A percentile compares a stretch with the other conserved stretches of the same genome.
phyloP scores from a whole-genome alignment of 2,329 filamentous ascomycete species.

The Penicillium sp. region DNA sequence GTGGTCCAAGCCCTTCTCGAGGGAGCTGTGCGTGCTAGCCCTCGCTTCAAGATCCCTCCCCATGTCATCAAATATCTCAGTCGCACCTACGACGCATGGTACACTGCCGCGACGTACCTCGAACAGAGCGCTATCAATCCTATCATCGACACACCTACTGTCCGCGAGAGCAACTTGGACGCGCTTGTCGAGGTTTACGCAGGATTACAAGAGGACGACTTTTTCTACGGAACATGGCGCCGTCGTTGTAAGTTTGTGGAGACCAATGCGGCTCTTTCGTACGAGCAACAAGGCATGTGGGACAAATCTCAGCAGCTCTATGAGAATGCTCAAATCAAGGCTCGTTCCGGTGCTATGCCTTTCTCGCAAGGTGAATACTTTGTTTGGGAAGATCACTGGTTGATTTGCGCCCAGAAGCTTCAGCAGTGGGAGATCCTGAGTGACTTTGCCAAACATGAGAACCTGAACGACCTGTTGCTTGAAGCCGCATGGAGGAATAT shows the following conservation, averaged over 20 bases:
- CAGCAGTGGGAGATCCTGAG: slow-evolving; percentile 98
- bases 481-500: slow-evolving; percentile 95
- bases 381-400: slow-evolving; percentile 99
- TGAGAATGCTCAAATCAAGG: slow-evolving; percentile 94
- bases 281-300: slow-evolving; percentile 99
- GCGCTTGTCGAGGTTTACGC: slow-evolving; percentile 92
- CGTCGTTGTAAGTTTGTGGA: slow-evolving; percentile 94
- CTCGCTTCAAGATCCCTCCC: slow-evolving; percentile 86
- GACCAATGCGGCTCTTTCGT: slow-evolving; percentile 93
- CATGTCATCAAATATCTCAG: slow-evolving; percentile 95
- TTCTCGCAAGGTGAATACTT: slow-evolving; percentile 98
- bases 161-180: slow-evolving; percentile 92
- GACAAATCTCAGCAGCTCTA: slow-evolving; percentile 98
- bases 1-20: slow-evolving; percentile 90
- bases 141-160: slow-evolving; percentile 73
- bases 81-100: slow-evolving; percentile 94
- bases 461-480: slow-evolving; percentile 90
- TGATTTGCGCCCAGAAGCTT: slow-evolving; percentile 93
- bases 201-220: slow-evolving; percentile 85
- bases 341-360: slow-evolving; percentile 88
- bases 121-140: slow-evolving; percentile 85
- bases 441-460: slow-evolving; percentile 98
- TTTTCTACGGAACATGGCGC: slow-evolving; percentile 97
- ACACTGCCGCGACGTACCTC: slow-evolving; percentile 84
- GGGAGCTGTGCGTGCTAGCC: slow-evolving; percentile 77